Evolutionary conservation across 805 yeast species (phyloP), one percentile per base, ranked within the genome.

Genomic region (Ogataea neopini): DNA sequence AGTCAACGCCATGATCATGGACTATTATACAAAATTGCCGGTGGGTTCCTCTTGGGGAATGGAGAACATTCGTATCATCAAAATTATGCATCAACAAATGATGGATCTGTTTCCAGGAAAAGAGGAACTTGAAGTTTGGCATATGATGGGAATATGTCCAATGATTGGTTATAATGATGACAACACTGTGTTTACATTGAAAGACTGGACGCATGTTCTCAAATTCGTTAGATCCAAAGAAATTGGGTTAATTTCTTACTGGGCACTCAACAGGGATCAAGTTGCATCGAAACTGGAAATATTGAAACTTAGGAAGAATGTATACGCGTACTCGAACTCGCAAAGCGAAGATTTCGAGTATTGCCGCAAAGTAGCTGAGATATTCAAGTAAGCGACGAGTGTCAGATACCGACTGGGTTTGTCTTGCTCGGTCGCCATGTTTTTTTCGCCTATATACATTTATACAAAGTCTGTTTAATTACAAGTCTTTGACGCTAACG

Each of bases 131-230:
- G 43, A 60, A 15, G 40, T 50, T 10, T 65, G 65, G 66, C 25
- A 44, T 3, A 48, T 50, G 49, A 52, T 59, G 36, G 70, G 69
- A 2, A 29, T 62, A 17, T 64, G 68, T 40, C 70, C 70, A 25
- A 66, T 66, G 70, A 66, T 66, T 30, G 70, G 70, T 0, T 49
- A 46, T 30, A 65, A 65, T 45, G 70, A 66, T 45, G 70, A 65
- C 44, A 43, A 51, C 5, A 36, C 65, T 7, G 40, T 49, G 1
- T 56, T 66, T n/a, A 40, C 52, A 1, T 17, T 58, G 1, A 19
- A 44, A 6, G 68, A 65, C 32, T 62, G 63, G 64, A 36, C 49
- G 9, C 28, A 20, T 23, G 28, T 66, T 4, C 46, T 64, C 20
- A 35, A 48, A 6, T 61, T 57, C 48, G 56, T 53, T 3, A 51